Conservation (phyloP, 495 filamentous ascomycete species). For the Hypoxylon fragiforme region DNA sequence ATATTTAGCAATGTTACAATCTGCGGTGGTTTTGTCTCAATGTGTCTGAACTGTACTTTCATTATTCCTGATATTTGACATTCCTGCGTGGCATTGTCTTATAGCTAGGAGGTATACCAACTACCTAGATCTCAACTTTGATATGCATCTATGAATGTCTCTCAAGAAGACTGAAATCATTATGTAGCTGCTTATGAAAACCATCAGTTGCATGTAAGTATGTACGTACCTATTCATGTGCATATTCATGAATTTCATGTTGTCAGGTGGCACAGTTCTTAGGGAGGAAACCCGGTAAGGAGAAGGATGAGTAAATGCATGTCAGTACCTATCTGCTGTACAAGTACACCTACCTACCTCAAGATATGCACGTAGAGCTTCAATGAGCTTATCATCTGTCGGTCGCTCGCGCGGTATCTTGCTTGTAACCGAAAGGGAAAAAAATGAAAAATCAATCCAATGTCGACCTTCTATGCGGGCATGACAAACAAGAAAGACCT, state of each 20-base stretch:
- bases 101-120: no score
- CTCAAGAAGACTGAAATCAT: no score
- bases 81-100: neutral
- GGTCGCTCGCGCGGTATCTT: constrained; percentile 5
- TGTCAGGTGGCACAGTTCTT: constrained; percentile 24
- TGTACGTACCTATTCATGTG: neutral
- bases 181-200: no score
- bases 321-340: no score
- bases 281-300: constrained; percentile 28
- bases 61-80: constrained; percentile 11
- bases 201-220: no score
- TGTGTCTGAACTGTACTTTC: neutral
- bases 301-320: constrained; percentile 6
- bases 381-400: constrained; percentile 3
- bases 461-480: constrained; percentile 10
- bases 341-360: no score
- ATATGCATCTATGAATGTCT: no score
- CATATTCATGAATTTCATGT: neutral
- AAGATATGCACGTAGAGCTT: no score
- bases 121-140: no score
- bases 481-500: constrained; percentile 6
- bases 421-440: neutral
- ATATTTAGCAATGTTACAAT: constrained; percentile 3
- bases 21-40: constrained; percentile 1
- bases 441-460: neutral